Evolutionary conservation across 257 asterid genomes (phyloP).

Genomic region (Misopates orontium): DNA sequence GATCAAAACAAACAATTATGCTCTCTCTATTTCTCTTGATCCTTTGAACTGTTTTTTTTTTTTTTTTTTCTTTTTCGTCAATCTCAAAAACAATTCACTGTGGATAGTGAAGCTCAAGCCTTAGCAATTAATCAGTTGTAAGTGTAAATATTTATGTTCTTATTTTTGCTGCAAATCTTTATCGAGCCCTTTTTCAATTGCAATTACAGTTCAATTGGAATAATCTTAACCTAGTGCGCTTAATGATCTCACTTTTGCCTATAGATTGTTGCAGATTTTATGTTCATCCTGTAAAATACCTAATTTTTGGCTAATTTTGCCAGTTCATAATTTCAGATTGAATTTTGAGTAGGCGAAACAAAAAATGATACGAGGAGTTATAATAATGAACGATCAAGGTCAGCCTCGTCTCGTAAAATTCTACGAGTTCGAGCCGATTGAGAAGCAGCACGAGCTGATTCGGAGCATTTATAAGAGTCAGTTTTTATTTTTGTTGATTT

Average conservation of each 20-base stretch:
- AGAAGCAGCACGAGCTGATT: conserved; percentile 91
- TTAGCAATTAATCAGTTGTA: no score
- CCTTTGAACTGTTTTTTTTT: no score
- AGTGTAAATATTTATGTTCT: no score
- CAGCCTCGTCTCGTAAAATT: conserved; percentile 93
- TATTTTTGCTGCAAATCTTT: no score
- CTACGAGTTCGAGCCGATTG: conserved; percentile 78
- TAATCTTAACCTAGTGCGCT: background rate
- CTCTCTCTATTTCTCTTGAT: no score
- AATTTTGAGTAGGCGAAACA: background rate
- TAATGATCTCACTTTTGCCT: background rate
- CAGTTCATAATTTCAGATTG: background rate
- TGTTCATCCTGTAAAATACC: background rate
- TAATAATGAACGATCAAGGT: conserved; percentile 88
- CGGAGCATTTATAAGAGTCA: conserved; percentile 77
- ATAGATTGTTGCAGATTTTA: background rate
- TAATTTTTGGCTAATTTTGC: background rate
- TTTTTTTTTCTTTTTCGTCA: no score
- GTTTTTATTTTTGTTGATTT: background rate
- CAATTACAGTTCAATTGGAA: background rate
- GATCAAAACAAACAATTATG: no score
- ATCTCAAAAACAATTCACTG: no score
- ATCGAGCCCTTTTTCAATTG: no score
- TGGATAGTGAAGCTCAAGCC: no score
- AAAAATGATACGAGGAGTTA: conserved; percentile 84